These are phyloP conservation scores for Lactarius indigo DNA, from an alignment of 768 basidiomycete genomes.

Conservation along the genomic window DNA sequence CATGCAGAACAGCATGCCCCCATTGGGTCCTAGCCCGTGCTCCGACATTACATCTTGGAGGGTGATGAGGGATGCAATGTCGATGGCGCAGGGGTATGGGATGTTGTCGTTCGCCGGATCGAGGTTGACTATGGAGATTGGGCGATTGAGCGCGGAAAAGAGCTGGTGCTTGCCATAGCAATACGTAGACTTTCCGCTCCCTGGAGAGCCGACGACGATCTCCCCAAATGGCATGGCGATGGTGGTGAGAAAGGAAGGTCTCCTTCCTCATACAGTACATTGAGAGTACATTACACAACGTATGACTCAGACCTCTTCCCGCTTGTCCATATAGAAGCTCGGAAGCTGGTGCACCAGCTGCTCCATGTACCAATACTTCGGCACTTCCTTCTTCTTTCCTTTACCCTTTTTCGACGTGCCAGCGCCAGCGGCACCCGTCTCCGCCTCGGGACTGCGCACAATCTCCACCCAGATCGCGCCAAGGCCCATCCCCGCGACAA, in stretches of 20 bases:
- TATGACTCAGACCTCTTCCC: constrained; percentile 3
- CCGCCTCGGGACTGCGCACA: constrained; percentile 33
- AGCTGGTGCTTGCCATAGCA: constrained; percentile 87
- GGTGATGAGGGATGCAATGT: constrained; percentile 81
- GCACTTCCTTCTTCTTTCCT: constrained; percentile 31
- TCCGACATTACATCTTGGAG: constrained; percentile 84
- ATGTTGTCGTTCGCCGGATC: constrained; percentile 86
- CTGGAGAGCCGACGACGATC: constrained; percentile 81
- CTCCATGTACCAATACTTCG: constrained; percentile 58
- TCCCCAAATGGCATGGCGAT: constrained; percentile 79
- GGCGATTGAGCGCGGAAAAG: constrained; percentile 79
- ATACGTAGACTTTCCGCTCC: constrained; percentile 86
- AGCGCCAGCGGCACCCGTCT: constrained; percentile 25
- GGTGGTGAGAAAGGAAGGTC: constrained; percentile 17
- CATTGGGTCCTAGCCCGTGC: constrained; percentile 88
- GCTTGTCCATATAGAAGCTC: constrained; percentile 44
- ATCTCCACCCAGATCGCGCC: constrained; percentile 70
- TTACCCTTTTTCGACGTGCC: constrained; percentile 10
- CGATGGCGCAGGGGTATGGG: constrained; percentile 87
- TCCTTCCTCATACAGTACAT: constrained; percentile 10
- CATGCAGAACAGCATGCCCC: constrained; percentile 86
- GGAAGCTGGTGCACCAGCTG: constrained; percentile 50
- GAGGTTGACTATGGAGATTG: constrained; percentile 88
- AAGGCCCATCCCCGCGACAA: constrained; percentile 54
- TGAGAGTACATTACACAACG: neutral